Percentiles rank a stretch among this genome's conserved stretches.
These are phyloP conservation scores for Tilletia setariae DNA, from an alignment of 1,284 basidiomycete species.

Conservation along the genomic window DNA sequence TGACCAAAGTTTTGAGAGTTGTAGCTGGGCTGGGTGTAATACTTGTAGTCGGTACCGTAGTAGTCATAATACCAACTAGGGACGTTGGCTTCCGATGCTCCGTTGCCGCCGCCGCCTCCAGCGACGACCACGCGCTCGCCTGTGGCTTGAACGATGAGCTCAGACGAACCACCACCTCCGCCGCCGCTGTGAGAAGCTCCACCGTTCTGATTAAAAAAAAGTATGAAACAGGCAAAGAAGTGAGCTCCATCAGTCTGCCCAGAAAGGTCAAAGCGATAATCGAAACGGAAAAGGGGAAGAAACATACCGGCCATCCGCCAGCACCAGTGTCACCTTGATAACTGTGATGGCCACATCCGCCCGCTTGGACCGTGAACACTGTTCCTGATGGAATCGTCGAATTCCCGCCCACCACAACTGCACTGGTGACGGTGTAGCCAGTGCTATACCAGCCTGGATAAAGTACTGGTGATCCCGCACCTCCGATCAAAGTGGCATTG, in stretches of 20 bases:
- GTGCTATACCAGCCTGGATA: too few species aligned
- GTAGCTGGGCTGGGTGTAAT: too few species aligned
- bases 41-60: too few species aligned
- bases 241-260: background rate
- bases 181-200: background rate
- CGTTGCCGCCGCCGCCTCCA: background rate
- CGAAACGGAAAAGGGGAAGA: too few species aligned
- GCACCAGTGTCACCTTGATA: background rate
- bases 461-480: too few species aligned
- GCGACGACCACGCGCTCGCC: background rate
- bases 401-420: too few species aligned
- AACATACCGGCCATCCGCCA: constrained; percentile 5
- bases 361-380: background rate
- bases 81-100: background rate
- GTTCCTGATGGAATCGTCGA: too few species aligned
- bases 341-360: background rate
- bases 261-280: too few species aligned
- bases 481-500: too few species aligned
- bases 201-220: background rate
- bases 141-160: background rate
- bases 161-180: background rate
- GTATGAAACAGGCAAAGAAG: background rate
- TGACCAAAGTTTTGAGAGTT: background rate
- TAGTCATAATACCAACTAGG: too few species aligned
- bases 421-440: too few species aligned